A percentile compares a stretch with the other conserved stretches of the same genome.
phyloP scores from a whole-genome alignment of 2,329 filamentous ascomycete genomes.

The Talaromyces sp. region DNA sequence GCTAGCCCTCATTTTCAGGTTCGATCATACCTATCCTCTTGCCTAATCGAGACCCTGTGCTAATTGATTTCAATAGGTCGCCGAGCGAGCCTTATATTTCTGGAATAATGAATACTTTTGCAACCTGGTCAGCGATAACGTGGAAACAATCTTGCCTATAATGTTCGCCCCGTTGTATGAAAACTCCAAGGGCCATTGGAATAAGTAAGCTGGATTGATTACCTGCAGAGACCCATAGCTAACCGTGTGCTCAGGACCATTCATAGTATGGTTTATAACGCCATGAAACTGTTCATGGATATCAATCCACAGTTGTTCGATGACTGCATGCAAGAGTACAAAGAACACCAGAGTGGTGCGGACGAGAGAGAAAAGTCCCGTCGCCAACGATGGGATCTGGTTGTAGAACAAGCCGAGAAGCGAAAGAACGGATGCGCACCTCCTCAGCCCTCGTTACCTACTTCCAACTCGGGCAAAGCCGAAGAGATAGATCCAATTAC shows the following conservation, averaged over 20 bases:
- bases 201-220: conserved; percentile 32
- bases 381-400: conserved; percentile 81
- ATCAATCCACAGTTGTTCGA: conserved; percentile 98
- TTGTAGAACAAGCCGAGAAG: conserved; percentile 73
- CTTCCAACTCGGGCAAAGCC: conserved; percentile 16
- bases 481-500: conserved; percentile 76
- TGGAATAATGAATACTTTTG: conserved; percentile 99
- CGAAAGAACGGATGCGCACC: conserved; percentile 48
- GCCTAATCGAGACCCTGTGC: not conserved
- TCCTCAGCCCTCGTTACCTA: conserved; percentile 29
- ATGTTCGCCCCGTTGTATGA: conserved; percentile 99
- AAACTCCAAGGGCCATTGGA: conserved; percentile 99
- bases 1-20: conserved; percentile 96
- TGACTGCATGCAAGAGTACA: conserved; percentile 97
- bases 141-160: conserved; percentile 95
- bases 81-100: conserved; percentile 94
- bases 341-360: conserved; percentile 88
- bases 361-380: conserved; percentile 76
- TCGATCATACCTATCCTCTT: conserved; percentile 15
- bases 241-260: conserved; percentile 67
- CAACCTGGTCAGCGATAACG: conserved; percentile 97
- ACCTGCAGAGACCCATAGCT: not conserved
- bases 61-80: conserved; percentile 54
- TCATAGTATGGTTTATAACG: conserved; percentile 99
- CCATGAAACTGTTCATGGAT: conserved; percentile 99